Percentiles rank a stretch among this genome's conserved stretches.
Evolutionary conservation across 345 rosid species (phyloP).

Genomic region (Gossypium longicalyx): DNA sequence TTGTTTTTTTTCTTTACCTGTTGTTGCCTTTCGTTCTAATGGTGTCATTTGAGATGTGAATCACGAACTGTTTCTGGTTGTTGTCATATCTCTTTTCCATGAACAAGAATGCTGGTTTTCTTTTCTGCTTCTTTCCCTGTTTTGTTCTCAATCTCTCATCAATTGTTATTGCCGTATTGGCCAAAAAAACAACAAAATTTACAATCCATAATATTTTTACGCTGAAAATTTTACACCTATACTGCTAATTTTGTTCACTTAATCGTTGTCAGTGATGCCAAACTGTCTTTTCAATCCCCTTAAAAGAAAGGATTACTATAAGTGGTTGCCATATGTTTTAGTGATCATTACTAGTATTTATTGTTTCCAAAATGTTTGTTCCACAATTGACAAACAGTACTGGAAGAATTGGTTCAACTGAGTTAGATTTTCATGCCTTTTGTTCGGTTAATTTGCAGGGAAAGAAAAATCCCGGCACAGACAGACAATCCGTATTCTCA

Average conservation of each 20-base stretch:
- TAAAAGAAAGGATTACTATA: background rate
- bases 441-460: slow-evolving; percentile 38
- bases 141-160: background rate
- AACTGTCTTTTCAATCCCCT: background rate
- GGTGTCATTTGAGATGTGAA: background rate
- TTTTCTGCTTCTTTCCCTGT: background rate
- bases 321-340: background rate
- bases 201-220: background rate
- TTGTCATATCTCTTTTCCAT: background rate
- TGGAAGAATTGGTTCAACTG: background rate
- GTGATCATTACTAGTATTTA: background rate
- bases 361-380: background rate
- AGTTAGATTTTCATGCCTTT: slow-evolving; percentile 1
- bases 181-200: background rate
- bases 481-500: slow-evolving; percentile 33
- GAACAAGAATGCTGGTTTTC: background rate
- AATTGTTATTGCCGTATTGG: background rate
- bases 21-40: background rate
- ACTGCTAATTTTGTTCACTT: background rate
- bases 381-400: background rate
- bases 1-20: background rate
- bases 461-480: slow-evolving; percentile 71
- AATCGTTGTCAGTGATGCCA: background rate
- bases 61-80: background rate
- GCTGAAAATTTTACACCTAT: background rate